Evolutionary conservation across 78 protist species (phyloP), one percentile per base, ranked within the genome.

Genomic region (Cavenderia fasciculata): DNA sequence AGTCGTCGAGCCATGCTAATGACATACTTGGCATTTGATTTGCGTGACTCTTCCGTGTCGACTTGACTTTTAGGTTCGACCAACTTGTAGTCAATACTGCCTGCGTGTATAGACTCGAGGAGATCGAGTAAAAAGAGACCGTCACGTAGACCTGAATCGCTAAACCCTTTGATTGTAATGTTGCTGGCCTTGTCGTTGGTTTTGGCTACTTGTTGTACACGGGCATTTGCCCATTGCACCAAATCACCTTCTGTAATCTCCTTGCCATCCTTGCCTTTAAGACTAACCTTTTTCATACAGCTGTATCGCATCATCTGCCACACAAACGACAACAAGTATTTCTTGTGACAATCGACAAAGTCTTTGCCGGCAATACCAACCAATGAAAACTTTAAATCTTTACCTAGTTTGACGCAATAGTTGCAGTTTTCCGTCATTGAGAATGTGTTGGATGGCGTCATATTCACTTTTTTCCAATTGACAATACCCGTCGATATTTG

Each of bases 361-460:
- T 87, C 93, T 12, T 66, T 68, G 29, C 93, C 93, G 1, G 93
- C 85, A 54, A 87, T 77, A 8, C 93, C 86, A 34, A 87, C 93
- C 86, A 87, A 70, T 6, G 86, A 74, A 27, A 87, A 87, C 51
- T 63, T 72, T 5, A 87, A 59, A n/a, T 85, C 33, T 59, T 74
- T 71, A 47, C 93, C 93, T 2, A 87, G 21, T 21, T 59, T 69
- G 6, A 87, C 93, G 23, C 73, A 52, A 46, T 87, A 87, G 47
- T 87, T 87, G 23, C 93, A 87, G 27, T 87, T 87, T 36, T 87
- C 93, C 5, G 86, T 87, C 93, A 77, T 87, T 16, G 46, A 47
- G 47, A 56, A 87, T 6, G 74, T 44, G 38, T 77, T 77, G 0
- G 78, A 25, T 34, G 93, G 93, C 33, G 59, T 73, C 76, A 59